Base-by-base conservation (phyloP, 202 grass and related monocot species). In the Alloteropsis angusta region DNA sequence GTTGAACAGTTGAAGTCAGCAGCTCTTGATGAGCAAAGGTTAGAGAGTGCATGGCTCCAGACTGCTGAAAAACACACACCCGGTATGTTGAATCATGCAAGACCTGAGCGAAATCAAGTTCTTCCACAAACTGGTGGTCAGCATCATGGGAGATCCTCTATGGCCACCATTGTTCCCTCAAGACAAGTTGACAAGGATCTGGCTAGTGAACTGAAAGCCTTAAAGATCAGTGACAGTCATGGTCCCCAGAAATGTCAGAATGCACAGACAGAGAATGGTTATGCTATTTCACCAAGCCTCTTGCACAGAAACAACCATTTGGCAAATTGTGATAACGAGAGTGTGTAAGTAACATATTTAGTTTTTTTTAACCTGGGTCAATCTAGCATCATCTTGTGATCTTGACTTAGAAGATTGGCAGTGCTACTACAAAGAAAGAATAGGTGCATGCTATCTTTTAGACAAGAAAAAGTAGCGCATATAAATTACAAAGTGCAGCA, bases 31-130 rank as follows among this genome's bases (percentile, higher is more conserved):
- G 91, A 96, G 48, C 89, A 86, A 78, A 96, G 85, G 64, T 87
- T 98, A 74, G 96, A 98, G 79, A 91, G 88, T 89, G 90, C 92
- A 74, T 93, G 96, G 92, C 92, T 99, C 66, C 92, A 89, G 82
- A 54, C 82, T 84, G 85, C 73, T 61, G 86, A 87, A 77, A 94
- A 91, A 46, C 85, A 72, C 34, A 72, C 50, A 30, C 68, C 85
- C 18, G 60, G 86, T 60, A 67, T 80, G 14, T 63, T 79, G 34
- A 87, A 32, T 81, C 84, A 83, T 72, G 39, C 19, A 17, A 96
- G 80, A 68, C 86, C 86, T 50, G 96, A 91, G 84, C 90, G 80
- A 85, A 89, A 93, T 82, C 88, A 99, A 93, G 82, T 91, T 85
- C 75, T 89, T 85, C 89, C 92, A 79, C 87, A 89, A 87, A 80